Conservation (phyloP, 768 basidiomycete species). For the Boletus rex-veris region DNA sequence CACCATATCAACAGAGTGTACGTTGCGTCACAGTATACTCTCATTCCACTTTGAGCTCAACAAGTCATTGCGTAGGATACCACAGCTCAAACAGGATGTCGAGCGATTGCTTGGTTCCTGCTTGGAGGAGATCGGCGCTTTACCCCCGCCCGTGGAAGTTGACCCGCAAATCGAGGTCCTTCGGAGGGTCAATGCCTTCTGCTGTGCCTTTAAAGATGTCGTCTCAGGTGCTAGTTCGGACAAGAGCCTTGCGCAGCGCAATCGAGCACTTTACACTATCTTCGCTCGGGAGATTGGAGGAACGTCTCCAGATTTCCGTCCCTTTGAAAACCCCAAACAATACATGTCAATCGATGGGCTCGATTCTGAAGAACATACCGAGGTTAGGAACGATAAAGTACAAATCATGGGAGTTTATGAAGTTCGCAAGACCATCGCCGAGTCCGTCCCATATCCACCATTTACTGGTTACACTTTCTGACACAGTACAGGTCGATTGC, state of each 20-base stretch:
- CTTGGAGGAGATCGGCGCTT: slow-evolving; percentile 29
- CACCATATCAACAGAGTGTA: slow-evolving; percentile 52
- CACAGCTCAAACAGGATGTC: slow-evolving; percentile 40
- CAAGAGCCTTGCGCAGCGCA: slow-evolving; percentile 37
- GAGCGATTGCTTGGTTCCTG: slow-evolving; percentile 38
- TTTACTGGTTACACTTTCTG: background rate
- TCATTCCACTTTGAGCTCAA: slow-evolving; percentile 2
- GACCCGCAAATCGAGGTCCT: slow-evolving; percentile 48
- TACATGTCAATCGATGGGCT: slow-evolving; percentile 9
- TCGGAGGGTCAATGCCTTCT: slow-evolving; percentile 43
- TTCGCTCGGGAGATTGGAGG: slow-evolving; percentile 36
- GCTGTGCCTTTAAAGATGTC: slow-evolving; percentile 31
- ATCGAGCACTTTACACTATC: slow-evolving; percentile 29
- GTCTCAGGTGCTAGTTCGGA: slow-evolving; percentile 34
- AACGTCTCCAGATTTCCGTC: slow-evolving; percentile 43
- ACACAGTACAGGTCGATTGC: slow-evolving; percentile 32
- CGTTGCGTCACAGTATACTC: slow-evolving; percentile 12
- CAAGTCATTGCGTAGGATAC: slow-evolving; percentile 38
- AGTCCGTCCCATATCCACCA: slow-evolving; percentile 24
- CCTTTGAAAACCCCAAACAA: slow-evolving; percentile 17
- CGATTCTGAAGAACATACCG: slow-evolving; percentile 2
- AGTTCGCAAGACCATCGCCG: slow-evolving; percentile 33
- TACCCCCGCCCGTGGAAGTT: slow-evolving; percentile 38
- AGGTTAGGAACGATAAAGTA: background rate
- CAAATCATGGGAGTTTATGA: slow-evolving; percentile 30